Evolutionary conservation across 2,329 filamentous ascomycete genomes (phyloP).

Genomic region (Lecanicillium sp.): DNA sequence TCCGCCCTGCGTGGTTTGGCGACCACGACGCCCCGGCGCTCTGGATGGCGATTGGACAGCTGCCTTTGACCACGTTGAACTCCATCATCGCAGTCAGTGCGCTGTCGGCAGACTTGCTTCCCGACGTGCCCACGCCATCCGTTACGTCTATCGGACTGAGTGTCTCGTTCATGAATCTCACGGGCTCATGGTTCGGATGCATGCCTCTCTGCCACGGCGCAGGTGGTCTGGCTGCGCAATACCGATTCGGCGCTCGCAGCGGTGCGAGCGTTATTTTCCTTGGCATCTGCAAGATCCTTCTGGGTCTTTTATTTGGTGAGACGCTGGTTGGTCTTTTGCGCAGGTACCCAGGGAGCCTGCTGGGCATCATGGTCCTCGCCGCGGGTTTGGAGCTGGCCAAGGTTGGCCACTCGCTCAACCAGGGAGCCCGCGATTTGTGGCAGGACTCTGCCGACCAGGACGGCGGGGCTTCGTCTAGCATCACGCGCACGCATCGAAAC

Average conservation of each 20-base stretch:
- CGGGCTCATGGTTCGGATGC: conserved; percentile 83
- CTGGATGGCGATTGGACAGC: conserved; percentile 69
- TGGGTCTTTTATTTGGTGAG: conserved; percentile 70
- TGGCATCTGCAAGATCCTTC: conserved; percentile 63
- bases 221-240: conserved; percentile 83
- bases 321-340: conserved; percentile 63
- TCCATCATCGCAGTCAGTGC: conserved; percentile 83
- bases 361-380: conserved; percentile 85
- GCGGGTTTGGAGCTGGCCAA: conserved; percentile 82
- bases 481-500: conserved; percentile 37
- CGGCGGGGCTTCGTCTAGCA: conserved; percentile 17
- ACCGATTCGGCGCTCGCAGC: conserved; percentile 83
- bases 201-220: conserved; percentile 96
- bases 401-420: conserved; percentile 76
- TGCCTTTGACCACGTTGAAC: conserved; percentile 88
- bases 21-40: conserved; percentile 24
- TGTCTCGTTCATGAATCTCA: conserved; percentile 75
- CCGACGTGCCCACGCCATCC: conserved; percentile 56
- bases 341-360: conserved; percentile 65
- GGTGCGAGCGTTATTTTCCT: conserved; percentile 77
- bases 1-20: conserved; percentile 26
- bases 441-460: conserved; percentile 37
- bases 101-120: conserved; percentile 69
- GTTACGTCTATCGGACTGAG: conserved; percentile 75
- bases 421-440: conserved; percentile 57